Evolutionary conservation across 78 protist species (phyloP), one percentile per base, ranked within the genome.

Genomic region (Dictyostelium brefeldianum): DNA sequence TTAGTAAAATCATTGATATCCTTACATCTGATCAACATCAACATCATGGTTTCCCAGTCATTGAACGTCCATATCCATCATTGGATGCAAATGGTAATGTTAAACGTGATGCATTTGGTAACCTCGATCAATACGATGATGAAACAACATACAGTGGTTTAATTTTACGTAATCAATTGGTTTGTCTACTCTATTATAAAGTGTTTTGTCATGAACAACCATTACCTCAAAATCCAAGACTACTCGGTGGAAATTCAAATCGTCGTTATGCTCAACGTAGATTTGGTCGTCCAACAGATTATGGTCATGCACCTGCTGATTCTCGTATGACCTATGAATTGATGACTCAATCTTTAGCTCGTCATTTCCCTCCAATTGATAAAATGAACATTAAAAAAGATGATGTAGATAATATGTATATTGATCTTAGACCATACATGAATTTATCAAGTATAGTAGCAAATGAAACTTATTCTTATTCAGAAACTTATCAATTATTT

Each of bases 401-500:
- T 0, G 95, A 80, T 12, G 53, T 91, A 1, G 84, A 91, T 3
- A 75, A 18, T 5, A 64, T 83, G 79, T 81, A 75, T 70, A 91
- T 91, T 14, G 95, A 91, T 81, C 48, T 91, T 31, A 78, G 90
- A 56, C 95, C 95, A 8, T 91, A 83, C 53, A 84, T 50, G 84
- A 91, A 91, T 62, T 78, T 91, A 15, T 65, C 80, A n/a, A 65
- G 78, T 47, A 59, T 83, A 14, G 83, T 83, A 14, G 95, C 91
- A 27, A 82, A 91, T 69, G 89, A 79, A 57, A 83, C 89, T 25
- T 83, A 78, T 73, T 91, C 95, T 5, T 91, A 67, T 46, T 62
- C 79, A 15, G 91, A 97, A 64, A 89, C 80, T 20, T 95, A 89
- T 31, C 36, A 27, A 18, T 41, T 97, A 50, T 97, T 98, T 87